Conservation (phyloP, 352 stramenopile genomes). For the Globisporangium parvum region DNA sequence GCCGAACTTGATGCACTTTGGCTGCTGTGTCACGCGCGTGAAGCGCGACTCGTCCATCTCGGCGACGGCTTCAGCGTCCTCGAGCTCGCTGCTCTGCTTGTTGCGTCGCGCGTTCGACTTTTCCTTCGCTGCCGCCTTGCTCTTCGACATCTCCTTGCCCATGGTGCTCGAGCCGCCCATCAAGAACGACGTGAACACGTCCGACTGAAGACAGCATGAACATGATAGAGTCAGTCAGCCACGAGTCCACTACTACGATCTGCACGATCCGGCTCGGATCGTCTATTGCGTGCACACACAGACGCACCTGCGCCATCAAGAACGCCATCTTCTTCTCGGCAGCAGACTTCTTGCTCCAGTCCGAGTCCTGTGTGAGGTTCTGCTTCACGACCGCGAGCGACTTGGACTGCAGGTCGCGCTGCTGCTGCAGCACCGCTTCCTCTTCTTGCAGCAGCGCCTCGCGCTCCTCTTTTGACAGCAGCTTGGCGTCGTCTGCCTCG, state of each 20-base stretch:
- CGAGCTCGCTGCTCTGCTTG: conserved; percentile 55
- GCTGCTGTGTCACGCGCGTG: conserved; percentile 78
- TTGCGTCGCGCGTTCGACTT: conserved; percentile 40
- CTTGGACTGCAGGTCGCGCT: conserved; percentile 73
- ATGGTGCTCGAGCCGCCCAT: conserved; percentile 78
- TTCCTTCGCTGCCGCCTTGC: conserved; percentile 31
- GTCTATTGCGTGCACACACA: background rate
- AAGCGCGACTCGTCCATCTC: conserved; percentile 81
- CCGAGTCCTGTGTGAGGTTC: conserved; percentile 42
- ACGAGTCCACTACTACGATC: background rate
- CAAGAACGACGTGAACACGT: conserved; percentile 85
- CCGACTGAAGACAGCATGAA: conserved; percentile 32
- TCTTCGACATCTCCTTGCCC: conserved; percentile 71
- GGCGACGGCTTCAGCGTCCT: conserved; percentile 57
- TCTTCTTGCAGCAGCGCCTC: conserved; percentile 58
- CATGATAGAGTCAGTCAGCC: background rate
- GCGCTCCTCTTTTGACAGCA: conserved; percentile 55
- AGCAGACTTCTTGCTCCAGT: conserved; percentile 37
- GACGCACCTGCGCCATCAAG: conserved; percentile 68
- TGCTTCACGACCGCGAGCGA: conserved; percentile 68
- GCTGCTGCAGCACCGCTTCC: conserved; percentile 58
- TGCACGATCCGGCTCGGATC: background rate
- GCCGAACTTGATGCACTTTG: conserved; percentile 77
- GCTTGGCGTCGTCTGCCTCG: conserved; percentile 22
- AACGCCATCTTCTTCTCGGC: conserved; percentile 81